Conservation (phyloP, 2,329 filamentous ascomycete species). For the Dichotomopilus funicola region DNA sequence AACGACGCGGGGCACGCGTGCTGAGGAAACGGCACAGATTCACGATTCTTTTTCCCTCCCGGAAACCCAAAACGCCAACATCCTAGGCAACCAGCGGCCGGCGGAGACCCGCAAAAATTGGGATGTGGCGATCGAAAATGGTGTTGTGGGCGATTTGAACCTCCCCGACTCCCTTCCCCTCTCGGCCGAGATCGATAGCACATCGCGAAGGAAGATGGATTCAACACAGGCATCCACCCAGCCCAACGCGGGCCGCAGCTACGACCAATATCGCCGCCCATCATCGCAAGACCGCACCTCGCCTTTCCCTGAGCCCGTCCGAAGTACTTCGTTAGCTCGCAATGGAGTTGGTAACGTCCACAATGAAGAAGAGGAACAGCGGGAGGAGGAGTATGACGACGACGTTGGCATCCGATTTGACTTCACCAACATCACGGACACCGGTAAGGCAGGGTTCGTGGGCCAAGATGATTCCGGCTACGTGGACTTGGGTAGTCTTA, state of each 20-base stretch:
- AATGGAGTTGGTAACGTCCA: too few relatives aligned
- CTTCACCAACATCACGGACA: slow-evolving; percentile 30
- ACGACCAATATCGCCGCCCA: slow-evolving; percentile 36
- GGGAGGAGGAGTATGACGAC: slow-evolving; percentile 38
- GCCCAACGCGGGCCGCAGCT: slow-evolving; percentile 50
- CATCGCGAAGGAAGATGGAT: slow-evolving; percentile 33
- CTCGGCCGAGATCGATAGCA: neutral
- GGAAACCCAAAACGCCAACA: slow-evolving; percentile 1
- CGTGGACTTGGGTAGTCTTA: slow-evolving; percentile 21
- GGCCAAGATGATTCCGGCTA: slow-evolving; percentile 28
- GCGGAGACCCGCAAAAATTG: neutral
- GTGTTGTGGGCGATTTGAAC: slow-evolving; percentile 1
- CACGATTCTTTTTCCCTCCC: slow-evolving; percentile 4
- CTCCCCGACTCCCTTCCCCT: slow-evolving; percentile 6
- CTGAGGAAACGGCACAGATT: neutral
- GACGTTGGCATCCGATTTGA: slow-evolving; percentile 46
- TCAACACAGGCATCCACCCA: slow-evolving; percentile 51
- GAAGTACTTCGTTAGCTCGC: slow-evolving; percentile 11
- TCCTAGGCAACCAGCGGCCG: neutral
- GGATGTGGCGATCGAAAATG: slow-evolving; percentile 4
- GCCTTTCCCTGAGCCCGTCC: slow-evolving; percentile 13
- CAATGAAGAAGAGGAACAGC: slow-evolving; percentile 18
- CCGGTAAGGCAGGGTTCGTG: slow-evolving; percentile 32
- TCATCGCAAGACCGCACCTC: slow-evolving; percentile 13
- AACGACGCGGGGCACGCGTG: slow-evolving; percentile 19